A percentile compares a stretch with the other conserved stretches of the same genome.
phyloP scores from a whole-genome alignment of 2,329 filamentous ascomycete species.

The Exophiala sp. region DNA sequence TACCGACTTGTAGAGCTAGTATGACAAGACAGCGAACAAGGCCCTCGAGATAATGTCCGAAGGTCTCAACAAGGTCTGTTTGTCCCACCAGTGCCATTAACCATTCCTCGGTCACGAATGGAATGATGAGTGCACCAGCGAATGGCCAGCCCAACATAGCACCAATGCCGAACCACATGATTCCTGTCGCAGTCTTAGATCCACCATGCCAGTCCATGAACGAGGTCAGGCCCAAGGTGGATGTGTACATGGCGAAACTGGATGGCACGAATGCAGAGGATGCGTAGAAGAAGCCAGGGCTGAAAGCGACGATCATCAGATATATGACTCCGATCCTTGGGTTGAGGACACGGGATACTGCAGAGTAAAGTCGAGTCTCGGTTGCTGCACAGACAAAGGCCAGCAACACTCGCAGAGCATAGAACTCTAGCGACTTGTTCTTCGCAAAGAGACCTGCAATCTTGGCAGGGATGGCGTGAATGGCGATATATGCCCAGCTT shows the following conservation, averaged over 20 bases:
- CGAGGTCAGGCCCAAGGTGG: slow-evolving; percentile 77
- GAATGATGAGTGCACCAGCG: slow-evolving; percentile 73
- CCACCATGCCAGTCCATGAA: slow-evolving; percentile 89
- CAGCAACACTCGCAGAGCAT: slow-evolving; percentile 73
- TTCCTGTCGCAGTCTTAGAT: slow-evolving; percentile 73
- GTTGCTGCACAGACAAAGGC: slow-evolving; percentile 74
- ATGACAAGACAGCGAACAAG: slow-evolving; percentile 62
- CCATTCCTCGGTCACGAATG: slow-evolving; percentile 76
- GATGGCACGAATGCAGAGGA: slow-evolving; percentile 84
- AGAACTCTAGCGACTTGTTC: slow-evolving; percentile 67
- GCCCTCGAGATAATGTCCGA: slow-evolving; percentile 65
- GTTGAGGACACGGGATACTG: slow-evolving; percentile 72
- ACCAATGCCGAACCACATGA: slow-evolving; percentile 86
- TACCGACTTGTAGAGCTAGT: slow-evolving; percentile 62
- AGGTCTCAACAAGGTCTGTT: slow-evolving; percentile 58
- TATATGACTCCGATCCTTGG: slow-evolving; percentile 82
- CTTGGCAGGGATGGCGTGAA: slow-evolving; percentile 73
- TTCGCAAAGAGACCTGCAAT: slow-evolving; percentile 55
- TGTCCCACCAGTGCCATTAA: slow-evolving; percentile 49
- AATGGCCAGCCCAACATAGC: slow-evolving; percentile 93
- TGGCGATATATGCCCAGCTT: slow-evolving; percentile 83
- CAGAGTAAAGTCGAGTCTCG: slow-evolving; percentile 76
- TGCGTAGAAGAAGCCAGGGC: slow-evolving; percentile 90
- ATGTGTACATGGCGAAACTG: slow-evolving; percentile 94
- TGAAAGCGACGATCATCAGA: slow-evolving; percentile 70